Evolutionary conservation across 1,284 basidiomycete species (phyloP).

Genomic region (Moesziomyces antarcticus): DNA sequence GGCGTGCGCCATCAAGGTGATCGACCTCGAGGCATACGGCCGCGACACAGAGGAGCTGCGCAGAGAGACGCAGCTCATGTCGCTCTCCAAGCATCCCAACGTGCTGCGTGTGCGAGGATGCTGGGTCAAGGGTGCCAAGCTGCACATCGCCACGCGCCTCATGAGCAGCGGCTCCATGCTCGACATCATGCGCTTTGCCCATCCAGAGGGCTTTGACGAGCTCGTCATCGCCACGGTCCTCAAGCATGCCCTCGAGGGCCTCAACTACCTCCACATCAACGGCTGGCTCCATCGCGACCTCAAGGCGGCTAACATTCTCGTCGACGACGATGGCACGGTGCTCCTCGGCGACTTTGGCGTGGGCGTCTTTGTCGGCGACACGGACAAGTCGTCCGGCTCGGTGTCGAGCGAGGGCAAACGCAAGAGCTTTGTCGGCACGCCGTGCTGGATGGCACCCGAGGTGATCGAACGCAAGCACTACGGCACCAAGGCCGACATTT

Average conservation of each 20-base stretch:
- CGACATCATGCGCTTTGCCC: constrained; percentile 84
- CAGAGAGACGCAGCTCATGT: constrained; percentile 90
- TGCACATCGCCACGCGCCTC: constrained; percentile 85
- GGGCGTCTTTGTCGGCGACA: constrained; percentile 79
- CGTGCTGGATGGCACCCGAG: constrained; percentile 94
- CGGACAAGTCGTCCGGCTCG: constrained; percentile 28
- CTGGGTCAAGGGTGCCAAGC: constrained; percentile 84
- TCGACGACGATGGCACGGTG: constrained; percentile 76
- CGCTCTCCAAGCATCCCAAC: constrained; percentile 90
- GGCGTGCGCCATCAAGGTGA: constrained; percentile 84
- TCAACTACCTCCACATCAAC: constrained; percentile 88
- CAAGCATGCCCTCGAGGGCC: constrained; percentile 81
- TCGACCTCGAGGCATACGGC: constrained; percentile 80
- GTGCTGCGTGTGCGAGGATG: constrained; percentile 87
- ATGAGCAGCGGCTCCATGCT: constrained; percentile 88
- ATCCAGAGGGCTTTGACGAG: constrained; percentile 86
- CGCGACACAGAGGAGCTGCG: constrained; percentile 71
- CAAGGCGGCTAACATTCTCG: constrained; percentile 86
- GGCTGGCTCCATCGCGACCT: constrained; percentile 86
- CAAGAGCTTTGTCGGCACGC: constrained; percentile 90
- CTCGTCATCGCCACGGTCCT: constrained; percentile 84
- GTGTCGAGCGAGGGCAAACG: constrained; percentile 70
- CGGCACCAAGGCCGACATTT: constrained; percentile 84
- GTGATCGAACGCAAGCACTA: constrained; percentile 85
- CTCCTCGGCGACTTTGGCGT: constrained; percentile 88